Evolutionary conservation across 208 protist species (phyloP), one percentile per base, ranked within the genome.

Genomic region (Plasmodiophora brassicae): DNA sequence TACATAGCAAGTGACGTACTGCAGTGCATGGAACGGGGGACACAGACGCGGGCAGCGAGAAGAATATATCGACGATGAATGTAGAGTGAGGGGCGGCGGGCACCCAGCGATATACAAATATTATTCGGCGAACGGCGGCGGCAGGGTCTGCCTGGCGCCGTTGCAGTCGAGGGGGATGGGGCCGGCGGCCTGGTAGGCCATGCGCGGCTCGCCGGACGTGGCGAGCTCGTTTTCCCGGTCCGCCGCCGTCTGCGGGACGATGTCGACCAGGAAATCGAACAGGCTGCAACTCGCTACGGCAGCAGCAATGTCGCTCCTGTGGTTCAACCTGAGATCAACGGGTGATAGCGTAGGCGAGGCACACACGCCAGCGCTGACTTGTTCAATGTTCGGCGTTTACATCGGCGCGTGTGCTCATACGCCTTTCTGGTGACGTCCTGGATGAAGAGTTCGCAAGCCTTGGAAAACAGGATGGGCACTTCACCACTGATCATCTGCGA

Each of bases 381-480:
- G 28, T 88, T 32, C 14, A 88, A 36, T 5, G 85, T 88, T 46
- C 85, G 44, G 20, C 85, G 36, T 32, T 71, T 54, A 83, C 60
- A 78, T 85, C 39, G 1, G 54, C 39, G 50, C 1, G 85, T 71
- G 39, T 88, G 85, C 25, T 54, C 22, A 28, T 71, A 88, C 32
- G 85, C 85, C 32, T 72, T 36, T 28, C 43, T 86, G 32, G 88
- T 90, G 22, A 84, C 38, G 32, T 90, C 88, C 44, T 60, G 25
- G 89, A 90, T 89, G 41, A 88, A 90, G 44, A 90, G 78, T 78
- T 89, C 85, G 46, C 88, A 90, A 84, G 85, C 88, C 39, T 90
- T 90, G 20, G 87, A 46, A 35, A 89, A 89, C 14, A 89, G 85
- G 1, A 89, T 50, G 1, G 87, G 87, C 14, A 72, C 87, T n/a